Percentiles rank a stretch among this genome's conserved stretches.
These are phyloP conservation scores for Aureobasidium musti DNA, from an alignment of 2,329 filamentous ascomycete species.

Conservation along the genomic window DNA sequence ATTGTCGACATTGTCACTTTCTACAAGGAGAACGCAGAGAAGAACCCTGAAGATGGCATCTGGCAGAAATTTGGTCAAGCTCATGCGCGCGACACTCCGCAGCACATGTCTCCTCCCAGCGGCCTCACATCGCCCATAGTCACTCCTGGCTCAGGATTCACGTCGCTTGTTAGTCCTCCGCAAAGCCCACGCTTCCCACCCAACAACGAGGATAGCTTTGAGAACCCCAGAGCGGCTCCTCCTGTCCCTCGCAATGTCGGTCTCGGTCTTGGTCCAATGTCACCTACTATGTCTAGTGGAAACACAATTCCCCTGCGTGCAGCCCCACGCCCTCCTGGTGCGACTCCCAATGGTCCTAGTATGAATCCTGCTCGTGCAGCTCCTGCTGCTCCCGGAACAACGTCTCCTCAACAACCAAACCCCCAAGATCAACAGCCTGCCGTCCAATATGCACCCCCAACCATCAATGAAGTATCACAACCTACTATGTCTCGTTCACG, in stretches of 20 bases:
- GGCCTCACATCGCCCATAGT: constrained; percentile 33
- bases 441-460: constrained; percentile 48
- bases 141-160: constrained; percentile 52
- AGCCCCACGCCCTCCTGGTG: constrained; percentile 82
- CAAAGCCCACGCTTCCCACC: constrained; percentile 84
- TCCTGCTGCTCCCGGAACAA: constrained; percentile 6
- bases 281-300: constrained; percentile 37
- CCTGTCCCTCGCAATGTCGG: constrained; percentile 66
- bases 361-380: constrained; percentile 14
- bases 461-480: constrained; percentile 41
- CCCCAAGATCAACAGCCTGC: constrained; percentile 44
- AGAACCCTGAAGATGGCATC: constrained; percentile 77
- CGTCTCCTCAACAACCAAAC: constrained; percentile 47
- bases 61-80: constrained; percentile 97
- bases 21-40: constrained; percentile 91
- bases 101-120: constrained; percentile 38
- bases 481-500: constrained; percentile 31
- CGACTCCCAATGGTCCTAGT: constrained; percentile 76
- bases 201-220: constrained; percentile 91
- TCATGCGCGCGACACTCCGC: constrained; percentile 57
- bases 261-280: constrained; percentile 47
- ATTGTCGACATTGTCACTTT: constrained; percentile 95
- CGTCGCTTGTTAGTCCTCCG: constrained; percentile 70
- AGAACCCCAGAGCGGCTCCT: constrained; percentile 91
- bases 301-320: constrained; percentile 67